Base-by-base conservation (phyloP, 306 rosid species). In the Nissolia schottii region DNA sequence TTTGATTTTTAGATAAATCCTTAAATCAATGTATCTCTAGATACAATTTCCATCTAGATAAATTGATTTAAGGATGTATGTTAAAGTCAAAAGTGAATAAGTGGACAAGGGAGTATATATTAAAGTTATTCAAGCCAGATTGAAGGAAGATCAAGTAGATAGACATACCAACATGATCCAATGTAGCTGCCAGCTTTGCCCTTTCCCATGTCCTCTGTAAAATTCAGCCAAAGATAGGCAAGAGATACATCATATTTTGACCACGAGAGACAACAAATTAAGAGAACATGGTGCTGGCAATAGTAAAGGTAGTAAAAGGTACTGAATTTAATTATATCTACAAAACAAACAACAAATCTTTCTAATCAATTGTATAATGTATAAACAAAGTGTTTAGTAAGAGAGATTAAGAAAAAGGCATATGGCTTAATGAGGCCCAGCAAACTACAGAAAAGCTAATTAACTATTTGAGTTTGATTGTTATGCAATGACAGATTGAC, bases 171-270 rank as follows among this genome's bases (percentile, higher is more conserved):
- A 94, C 64, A 85, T 87, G 94, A 67, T 94, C 97, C 92, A 94
- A 79, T 2, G 95, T 80, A 71, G 84, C 24, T 10, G 98, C 98
- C 77, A 94, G 65, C 79, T 87, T 94, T 69, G 97, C 89, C 82
- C 96, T 87, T 74, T 94, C 97, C 98, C 98, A 94, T 38, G 97
- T 94, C 85, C 97, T 94, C 98, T 94, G 92, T 32, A 82, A 73
- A 49, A 71, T 48, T 53, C 53, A 74, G 48, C 56, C 45, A 29
- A 55, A 20, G 53, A n/a, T 16, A 35, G 54, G 61, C 51, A 14
- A 70, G 40, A 70, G 40, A 28, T 28, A 58, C 53, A 48, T 54
- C 60, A 65, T 18, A 28, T 31, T 69, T 64, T 70, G 43, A 57
- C 15, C 19, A 31, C 8, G 23, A 63, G 46, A 66, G 35, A 24